Evolutionary conservation across 2,329 filamentous ascomycete genomes (phyloP).

Genomic region (Xylaria sp.): DNA sequence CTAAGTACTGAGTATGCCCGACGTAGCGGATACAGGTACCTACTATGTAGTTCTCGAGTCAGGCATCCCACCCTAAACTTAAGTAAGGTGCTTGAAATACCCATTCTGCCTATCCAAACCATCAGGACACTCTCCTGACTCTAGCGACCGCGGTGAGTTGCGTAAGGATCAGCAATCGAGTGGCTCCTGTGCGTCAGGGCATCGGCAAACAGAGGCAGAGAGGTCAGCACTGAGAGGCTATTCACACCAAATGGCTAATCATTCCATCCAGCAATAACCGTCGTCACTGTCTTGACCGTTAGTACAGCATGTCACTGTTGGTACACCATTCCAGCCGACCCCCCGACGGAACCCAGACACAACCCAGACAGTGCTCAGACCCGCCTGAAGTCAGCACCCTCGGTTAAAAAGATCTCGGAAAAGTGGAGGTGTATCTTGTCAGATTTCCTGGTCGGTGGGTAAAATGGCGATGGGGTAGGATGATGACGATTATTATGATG

Average conservation of each 20-base stretch:
- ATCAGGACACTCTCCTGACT: not conserved
- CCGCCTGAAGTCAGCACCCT: constrained; percentile 5
- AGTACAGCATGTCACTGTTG: not conserved
- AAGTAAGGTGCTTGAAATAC: not conserved
- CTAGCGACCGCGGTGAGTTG: not conserved
- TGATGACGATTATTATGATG: not conserved
- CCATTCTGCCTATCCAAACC: not conserved
- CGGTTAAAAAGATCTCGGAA: constrained; percentile 12
- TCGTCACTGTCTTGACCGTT: not conserved
- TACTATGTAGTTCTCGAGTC: not conserved
- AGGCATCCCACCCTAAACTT: constrained; percentile 9
- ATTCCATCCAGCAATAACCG: not conserved
- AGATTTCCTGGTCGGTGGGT: constrained; percentile 9
- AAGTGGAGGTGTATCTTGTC: constrained; percentile 17
- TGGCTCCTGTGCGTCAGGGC: constrained; percentile 28
- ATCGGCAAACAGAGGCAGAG: constrained; percentile 8
- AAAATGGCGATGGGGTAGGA: not conserved
- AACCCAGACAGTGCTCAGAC: constrained; percentile 7
- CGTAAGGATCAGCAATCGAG: constrained; percentile 25
- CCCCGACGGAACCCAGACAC: constrained; percentile 17
- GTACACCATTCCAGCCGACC: constrained; percentile 5
- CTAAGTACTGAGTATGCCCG: not conserved
- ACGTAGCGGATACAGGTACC: too few species aligned
- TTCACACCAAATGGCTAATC: constrained; percentile 7
- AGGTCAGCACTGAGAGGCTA: too few species aligned